Conservation (phyloP, 345 rosid genomes). For the Sisymbrium irio region DNA sequence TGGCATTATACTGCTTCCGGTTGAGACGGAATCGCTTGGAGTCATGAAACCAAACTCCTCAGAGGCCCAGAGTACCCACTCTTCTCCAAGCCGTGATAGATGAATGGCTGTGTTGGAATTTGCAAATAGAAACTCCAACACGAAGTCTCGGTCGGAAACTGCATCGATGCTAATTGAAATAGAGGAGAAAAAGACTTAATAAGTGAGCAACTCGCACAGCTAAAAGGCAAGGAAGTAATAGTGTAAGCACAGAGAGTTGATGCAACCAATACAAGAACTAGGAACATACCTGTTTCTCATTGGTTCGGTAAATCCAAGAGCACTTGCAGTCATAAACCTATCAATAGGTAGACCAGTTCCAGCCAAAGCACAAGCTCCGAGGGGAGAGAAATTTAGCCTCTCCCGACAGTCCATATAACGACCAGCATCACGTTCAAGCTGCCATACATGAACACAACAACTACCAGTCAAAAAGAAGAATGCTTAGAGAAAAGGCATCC, state of each 20-base stretch:
- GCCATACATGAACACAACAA: constrained; percentile 34
- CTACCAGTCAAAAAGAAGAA: constrained; percentile 1
- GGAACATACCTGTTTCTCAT: constrained; percentile 80
- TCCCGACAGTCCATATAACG: constrained; percentile 74
- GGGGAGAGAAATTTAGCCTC: constrained; percentile 78
- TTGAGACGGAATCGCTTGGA: constrained; percentile 87
- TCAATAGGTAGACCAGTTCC: constrained; percentile 94
- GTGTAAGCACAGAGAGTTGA: not conserved
- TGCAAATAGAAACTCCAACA: constrained; percentile 72
- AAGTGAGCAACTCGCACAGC: not conserved
- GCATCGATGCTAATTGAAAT: constrained; percentile 69
- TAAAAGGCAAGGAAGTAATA: not conserved
- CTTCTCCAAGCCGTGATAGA: constrained; percentile 95
- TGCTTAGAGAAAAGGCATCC: not conserved
- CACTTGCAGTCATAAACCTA: constrained; percentile 75
- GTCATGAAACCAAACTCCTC: constrained; percentile 92
- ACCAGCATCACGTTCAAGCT: constrained; percentile 94
- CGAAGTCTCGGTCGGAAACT: constrained; percentile 91
- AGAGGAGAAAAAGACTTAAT: not conserved
- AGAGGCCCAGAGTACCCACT: constrained; percentile 98
- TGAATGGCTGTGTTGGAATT: constrained; percentile 78
- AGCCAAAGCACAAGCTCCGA: constrained; percentile 98
- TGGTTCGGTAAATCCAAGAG: constrained; percentile 79
- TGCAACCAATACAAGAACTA: not conserved
- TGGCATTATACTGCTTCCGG: constrained; percentile 99